Conservation (phyloP, 495 filamentous ascomycete species). For the Xylaria intraflava region DNA sequence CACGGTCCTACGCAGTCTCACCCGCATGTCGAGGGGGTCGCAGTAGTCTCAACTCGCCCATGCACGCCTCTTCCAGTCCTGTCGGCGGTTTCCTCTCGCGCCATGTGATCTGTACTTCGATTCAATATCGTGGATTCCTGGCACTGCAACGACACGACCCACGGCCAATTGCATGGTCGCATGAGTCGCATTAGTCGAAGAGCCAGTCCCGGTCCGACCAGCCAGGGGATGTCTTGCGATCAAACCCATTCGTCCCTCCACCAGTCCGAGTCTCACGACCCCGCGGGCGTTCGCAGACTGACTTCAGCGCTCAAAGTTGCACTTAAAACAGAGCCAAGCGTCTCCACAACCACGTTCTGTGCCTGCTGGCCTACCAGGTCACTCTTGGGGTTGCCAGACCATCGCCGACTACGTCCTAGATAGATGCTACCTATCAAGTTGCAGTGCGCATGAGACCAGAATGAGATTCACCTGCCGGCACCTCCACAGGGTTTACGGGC, state of each 20-base stretch:
- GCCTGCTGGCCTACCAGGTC: not conserved
- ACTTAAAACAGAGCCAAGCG: not conserved
- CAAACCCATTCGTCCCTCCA: not conserved
- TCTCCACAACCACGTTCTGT: not conserved
- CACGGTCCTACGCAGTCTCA: not conserved
- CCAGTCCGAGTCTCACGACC: not conserved
- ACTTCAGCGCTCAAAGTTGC: not conserved
- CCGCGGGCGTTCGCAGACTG: slow-evolving; percentile 8
- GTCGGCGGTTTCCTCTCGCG: not conserved
- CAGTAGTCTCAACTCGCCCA: not conserved
- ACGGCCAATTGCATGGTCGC: not conserved
- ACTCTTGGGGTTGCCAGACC: not conserved
- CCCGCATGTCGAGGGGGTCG: not conserved
- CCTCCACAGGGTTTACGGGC: not conserved
- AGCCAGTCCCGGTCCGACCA: not conserved
- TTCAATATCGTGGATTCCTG: not conserved
- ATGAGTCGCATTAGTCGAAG: not conserved
- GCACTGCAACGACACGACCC: not conserved
- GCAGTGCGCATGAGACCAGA: not conserved
- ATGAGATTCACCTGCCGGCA: not conserved
- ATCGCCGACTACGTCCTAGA: too few relatives aligned
- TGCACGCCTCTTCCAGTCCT: not conserved
- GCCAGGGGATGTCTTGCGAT: not conserved
- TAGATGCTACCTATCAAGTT: too few relatives aligned
- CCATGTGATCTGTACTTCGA: not conserved